Base-by-base conservation (phyloP, 2,329 filamentous ascomycete species). In the Colletotrichum lupini region DNA sequence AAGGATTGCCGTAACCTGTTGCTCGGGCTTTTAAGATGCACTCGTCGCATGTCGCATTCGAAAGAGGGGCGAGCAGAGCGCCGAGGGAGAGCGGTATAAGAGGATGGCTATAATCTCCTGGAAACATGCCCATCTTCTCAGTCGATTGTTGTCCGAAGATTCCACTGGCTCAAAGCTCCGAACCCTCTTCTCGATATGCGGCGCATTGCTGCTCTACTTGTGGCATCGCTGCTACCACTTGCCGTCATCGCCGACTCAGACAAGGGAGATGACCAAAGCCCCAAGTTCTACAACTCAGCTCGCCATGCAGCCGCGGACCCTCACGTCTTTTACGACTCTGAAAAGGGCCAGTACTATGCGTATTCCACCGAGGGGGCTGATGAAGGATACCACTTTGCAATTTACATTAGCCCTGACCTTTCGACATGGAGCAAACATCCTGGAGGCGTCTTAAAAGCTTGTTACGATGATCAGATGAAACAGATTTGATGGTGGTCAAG, bases 331-430 rank as follows among this genome's bases (percentile, higher is more conserved):
- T 82, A 77, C 53, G 79, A 82, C 76, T 77, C 78, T 49, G 67
- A 68, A 9, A 80, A 75, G 24, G 74, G 76, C 5, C 77, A 73
- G n/a, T 82, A 81, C 67, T 82, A 80, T 61, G 80, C 80, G 8
- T 82, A 82, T 37, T 82, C 81, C 19, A 82, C 81, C 11, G 81
- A 82, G 59, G 81, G 81, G 11, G 80, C 81, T 11, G 81, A 82
- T 4, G 67, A 76, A 8, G 80, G 79, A 0, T 78, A 76, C 62
- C 75, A 79, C 56, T 82, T 82, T 58, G 81, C 81, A 49, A 78
- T 82, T 22, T 82, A 82, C 74, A 80, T 77, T 63, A 82, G 80
- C 60, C 81, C 81, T 0, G 81, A 82, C 62, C 79, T 82, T 5
- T 78, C 81, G 2, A 82, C 81, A 4, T 82, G 81, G 81, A 79